phyloP scores from a whole-genome alignment of 1,139 yeast genomes.

The Hyphopichia buzzinii region DNA sequence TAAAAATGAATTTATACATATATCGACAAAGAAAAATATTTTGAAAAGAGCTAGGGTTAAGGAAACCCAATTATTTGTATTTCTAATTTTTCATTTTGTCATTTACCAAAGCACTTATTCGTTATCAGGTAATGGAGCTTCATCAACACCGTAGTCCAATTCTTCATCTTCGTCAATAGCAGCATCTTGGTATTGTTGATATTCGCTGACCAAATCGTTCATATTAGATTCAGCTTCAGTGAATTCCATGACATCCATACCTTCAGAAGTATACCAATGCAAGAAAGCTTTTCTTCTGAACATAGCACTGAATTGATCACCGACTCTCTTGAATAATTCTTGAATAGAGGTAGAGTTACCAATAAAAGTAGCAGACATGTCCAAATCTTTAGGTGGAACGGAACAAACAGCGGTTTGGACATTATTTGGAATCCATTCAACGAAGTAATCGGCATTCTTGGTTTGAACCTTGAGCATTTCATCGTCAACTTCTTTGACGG shows the following conservation, averaged over 20 bases:
- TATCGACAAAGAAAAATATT: background rate
- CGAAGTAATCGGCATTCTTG: conserved; percentile 77
- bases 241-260: conserved; percentile 94
- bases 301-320: conserved; percentile 89
- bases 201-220: conserved; percentile 85
- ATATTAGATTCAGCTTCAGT: conserved; percentile 83
- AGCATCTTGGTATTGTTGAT: conserved; percentile 90
- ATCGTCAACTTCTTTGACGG: conserved; percentile 90
- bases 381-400: conserved; percentile 81
- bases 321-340: conserved; percentile 85
- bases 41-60: background rate
- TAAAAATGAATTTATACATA: background rate
- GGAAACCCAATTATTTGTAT: background rate
- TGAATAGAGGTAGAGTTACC: conserved; percentile 93
- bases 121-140: conserved; percentile 57
- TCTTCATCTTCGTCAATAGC: conserved; percentile 71
- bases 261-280: conserved; percentile 94
- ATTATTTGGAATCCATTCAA: conserved; percentile 96
- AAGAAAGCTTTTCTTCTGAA: conserved; percentile 91
- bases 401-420: conserved; percentile 93
- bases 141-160: conserved; percentile 60
- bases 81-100: background rate
- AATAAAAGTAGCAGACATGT: conserved; percentile 87
- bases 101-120: conserved; percentile 21
- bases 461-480: conserved; percentile 86